Conservation (phyloP, 768 basidiomycete species). For the Collybiopsis confluens region DNA sequence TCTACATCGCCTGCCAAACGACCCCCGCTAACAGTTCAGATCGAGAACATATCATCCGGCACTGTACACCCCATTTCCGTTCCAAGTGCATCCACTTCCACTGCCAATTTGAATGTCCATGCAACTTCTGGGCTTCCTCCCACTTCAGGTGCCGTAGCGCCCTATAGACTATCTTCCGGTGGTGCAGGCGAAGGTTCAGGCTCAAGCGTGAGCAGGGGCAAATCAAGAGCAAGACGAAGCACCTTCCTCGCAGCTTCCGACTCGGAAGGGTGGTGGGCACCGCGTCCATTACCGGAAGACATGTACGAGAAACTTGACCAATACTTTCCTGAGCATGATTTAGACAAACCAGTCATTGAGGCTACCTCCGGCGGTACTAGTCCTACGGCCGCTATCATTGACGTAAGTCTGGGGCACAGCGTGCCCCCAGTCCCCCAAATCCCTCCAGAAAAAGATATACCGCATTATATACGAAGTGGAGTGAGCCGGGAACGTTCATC, state of each 20-base stretch:
- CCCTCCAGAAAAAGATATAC: constrained; percentile 20
- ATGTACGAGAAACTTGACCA: constrained; percentile 90
- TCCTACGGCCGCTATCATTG: constrained; percentile 59
- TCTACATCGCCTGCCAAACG: constrained; percentile 20
- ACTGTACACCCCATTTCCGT: constrained; percentile 11
- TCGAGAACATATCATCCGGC: constrained; percentile 21
- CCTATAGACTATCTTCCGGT: constrained; percentile 11
- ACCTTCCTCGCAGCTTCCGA: constrained; percentile 43
- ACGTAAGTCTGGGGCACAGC: constrained; percentile 13
- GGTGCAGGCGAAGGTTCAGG: constrained; percentile 10
- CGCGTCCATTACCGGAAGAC: constrained; percentile 87
- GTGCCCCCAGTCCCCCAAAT: constrained; percentile 35
- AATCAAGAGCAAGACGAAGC: constrained; percentile 33
- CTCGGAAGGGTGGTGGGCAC: constrained; percentile 77
- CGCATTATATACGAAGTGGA: not conserved
- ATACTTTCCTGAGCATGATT: constrained; percentile 94
- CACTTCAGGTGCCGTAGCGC: constrained; percentile 4
- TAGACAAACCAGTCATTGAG: constrained; percentile 95
- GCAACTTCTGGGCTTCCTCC: not conserved
- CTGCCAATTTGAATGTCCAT: not conserved
- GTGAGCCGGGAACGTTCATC: not conserved
- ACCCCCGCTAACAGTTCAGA: constrained; percentile 44
- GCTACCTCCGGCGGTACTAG: constrained; percentile 75
- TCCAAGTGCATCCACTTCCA: constrained; percentile 7
- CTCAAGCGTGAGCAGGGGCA: constrained; percentile 24